A percentile compares a stretch with the other conserved stretches of the same genome.
phyloP scores from a whole-genome alignment of 495 filamentous ascomycete genomes.

The Penicillium mononematosum region DNA sequence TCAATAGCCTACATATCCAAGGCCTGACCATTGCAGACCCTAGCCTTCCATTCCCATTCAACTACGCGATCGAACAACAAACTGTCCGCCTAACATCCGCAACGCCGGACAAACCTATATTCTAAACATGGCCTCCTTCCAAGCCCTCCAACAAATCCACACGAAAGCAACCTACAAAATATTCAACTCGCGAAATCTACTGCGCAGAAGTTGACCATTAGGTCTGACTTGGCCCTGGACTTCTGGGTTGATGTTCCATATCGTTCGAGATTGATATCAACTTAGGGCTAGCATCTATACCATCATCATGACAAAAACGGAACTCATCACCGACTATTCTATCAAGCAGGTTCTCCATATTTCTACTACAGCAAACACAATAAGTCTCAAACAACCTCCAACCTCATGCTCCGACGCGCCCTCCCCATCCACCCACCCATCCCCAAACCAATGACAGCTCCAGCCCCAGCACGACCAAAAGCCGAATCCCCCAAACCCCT shows the following conservation, averaged over 20 bases:
- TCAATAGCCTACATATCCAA: too few relatives aligned
- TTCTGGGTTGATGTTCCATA: not conserved
- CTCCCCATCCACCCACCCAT: not conserved
- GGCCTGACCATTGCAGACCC: too few relatives aligned
- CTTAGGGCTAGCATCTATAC: constrained; percentile 7
- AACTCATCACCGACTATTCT: constrained; percentile 10
- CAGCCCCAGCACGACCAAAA: constrained; percentile 3
- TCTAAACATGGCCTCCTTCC: too few relatives aligned
- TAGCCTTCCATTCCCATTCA: too few relatives aligned
- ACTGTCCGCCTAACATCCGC: too few relatives aligned
- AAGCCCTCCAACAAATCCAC: too few relatives aligned
- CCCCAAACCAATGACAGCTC: constrained; percentile 4
- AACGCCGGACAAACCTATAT: too few relatives aligned
- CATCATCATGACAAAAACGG: constrained; percentile 21
- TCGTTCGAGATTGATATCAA: not conserved
- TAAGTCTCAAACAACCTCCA: not conserved
- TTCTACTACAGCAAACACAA: not conserved
- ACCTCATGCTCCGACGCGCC: constrained; percentile 7
- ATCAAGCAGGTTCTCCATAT: not conserved
- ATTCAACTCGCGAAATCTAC: not conserved
- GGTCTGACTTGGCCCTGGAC: not conserved
- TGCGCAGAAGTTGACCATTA: not conserved
- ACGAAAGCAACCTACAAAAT: too few relatives aligned
- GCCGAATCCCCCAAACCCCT: constrained; percentile 1
- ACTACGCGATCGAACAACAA: too few relatives aligned